phyloP scores from a whole-genome alignment of 2,329 filamentous ascomycete genomes.

The Cladosporium sp. region DNA sequence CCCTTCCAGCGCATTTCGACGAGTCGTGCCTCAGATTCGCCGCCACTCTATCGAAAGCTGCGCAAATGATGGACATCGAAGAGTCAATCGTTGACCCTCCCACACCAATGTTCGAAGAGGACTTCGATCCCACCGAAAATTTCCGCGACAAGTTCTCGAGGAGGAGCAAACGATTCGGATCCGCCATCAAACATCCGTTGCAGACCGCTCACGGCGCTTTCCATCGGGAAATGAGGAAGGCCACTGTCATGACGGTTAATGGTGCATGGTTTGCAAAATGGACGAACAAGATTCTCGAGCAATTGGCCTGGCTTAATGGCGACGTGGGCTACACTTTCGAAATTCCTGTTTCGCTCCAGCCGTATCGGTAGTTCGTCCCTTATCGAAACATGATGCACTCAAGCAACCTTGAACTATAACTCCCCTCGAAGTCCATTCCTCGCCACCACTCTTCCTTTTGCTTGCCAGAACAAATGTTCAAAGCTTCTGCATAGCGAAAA shows the following conservation, averaged over 20 bases:
- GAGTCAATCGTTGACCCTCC: not conserved
- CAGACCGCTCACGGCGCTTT: not conserved
- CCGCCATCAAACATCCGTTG: not conserved
- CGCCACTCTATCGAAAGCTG: constrained; percentile 57
- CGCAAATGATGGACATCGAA: constrained; percentile 43
- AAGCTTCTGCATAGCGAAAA: constrained; percentile 89
- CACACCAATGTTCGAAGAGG: not conserved
- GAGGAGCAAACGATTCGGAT: not conserved
- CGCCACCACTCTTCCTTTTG: not conserved
- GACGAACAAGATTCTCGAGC: constrained; percentile 14
- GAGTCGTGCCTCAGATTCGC: constrained; percentile 55
- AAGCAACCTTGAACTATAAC: not conserved
- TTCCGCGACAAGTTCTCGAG: not conserved
- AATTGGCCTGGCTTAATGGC: constrained; percentile 2
- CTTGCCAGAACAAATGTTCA: constrained; percentile 40
- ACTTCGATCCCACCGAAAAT: not conserved
- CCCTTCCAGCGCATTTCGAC: constrained; percentile 52
- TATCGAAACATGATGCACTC: not conserved
- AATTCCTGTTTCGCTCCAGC: constrained; percentile 1
- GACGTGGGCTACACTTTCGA: constrained; percentile 3
- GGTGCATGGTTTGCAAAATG: constrained; percentile 15
- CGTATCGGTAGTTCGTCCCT: not conserved
- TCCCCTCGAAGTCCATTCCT: not conserved
- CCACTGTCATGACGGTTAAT: constrained; percentile 1
- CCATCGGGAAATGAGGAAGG: constrained; percentile 5